Evolutionary conservation across 176 grass and related monocot species (phyloP).

Genomic region (Oryza meyeriana): DNA sequence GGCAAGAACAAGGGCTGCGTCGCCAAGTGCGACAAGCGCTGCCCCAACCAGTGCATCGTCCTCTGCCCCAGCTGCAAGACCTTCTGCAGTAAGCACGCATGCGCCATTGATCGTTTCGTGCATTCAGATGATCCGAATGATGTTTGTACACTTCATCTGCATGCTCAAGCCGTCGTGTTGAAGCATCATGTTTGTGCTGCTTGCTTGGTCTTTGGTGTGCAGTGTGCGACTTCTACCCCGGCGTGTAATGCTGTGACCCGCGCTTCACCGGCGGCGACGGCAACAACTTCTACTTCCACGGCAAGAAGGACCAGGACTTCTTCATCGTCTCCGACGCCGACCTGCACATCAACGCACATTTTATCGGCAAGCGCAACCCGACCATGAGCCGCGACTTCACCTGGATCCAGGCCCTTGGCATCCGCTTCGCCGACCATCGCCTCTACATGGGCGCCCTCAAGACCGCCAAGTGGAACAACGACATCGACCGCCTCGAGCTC

Average conservation of each 20-base stretch:
- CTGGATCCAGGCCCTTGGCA: constrained; percentile 64
- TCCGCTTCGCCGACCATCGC: constrained; percentile 44
- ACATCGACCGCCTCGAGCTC: constrained; percentile 25
- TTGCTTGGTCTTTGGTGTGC: too few relatives aligned
- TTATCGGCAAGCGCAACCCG: constrained; percentile 56
- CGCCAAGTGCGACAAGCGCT: constrained; percentile 22
- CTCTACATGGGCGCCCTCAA: constrained; percentile 40
- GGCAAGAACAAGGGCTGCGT: not conserved
- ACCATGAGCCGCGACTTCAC: constrained; percentile 45
- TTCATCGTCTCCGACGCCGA: constrained; percentile 35
- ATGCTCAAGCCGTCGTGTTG: too few relatives aligned
- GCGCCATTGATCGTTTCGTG: too few relatives aligned
- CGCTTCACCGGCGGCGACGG: constrained; percentile 63
- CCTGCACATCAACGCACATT: constrained; percentile 60
- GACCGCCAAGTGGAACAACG: constrained; percentile 29
- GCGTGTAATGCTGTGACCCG: constrained; percentile 34
- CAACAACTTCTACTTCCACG: constrained; percentile 73
- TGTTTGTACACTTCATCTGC: too few relatives aligned
- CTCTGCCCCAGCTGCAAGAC: constrained; percentile 53
- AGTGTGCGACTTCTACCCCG: constrained; percentile 11
- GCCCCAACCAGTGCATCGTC: constrained; percentile 55
- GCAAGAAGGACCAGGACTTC: constrained; percentile 45
- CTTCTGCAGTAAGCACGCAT: constrained; percentile 38
- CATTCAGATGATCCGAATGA: too few relatives aligned
- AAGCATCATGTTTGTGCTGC: too few relatives aligned